These are phyloP conservation scores for Calophaca sinica DNA, from an alignment of 306 rosid genomes.

Conservation along the genomic window DNA sequence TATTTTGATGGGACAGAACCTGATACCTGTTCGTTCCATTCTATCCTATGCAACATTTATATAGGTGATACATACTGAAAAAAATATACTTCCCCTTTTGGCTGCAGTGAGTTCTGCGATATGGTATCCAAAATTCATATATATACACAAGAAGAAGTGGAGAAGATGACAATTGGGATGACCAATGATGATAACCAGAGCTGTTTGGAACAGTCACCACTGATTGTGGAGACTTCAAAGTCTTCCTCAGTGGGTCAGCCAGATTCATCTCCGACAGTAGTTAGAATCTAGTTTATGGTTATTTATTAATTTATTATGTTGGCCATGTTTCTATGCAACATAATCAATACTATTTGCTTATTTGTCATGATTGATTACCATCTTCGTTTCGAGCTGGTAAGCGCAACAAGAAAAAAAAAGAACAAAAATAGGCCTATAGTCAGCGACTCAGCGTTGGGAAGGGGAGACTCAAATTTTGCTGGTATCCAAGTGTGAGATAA, in stretches of 20 bases:
- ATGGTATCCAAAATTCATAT: slow-evolving; percentile 88
- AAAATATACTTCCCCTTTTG: slow-evolving; percentile 14
- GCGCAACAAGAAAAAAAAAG: too few relatives aligned
- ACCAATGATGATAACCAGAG: slow-evolving; percentile 82
- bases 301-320: slow-evolving; percentile 1
- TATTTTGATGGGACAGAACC: slow-evolving; percentile 10
- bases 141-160: slow-evolving; percentile 89
- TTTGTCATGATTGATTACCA: too few relatives aligned
- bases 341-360: too few relatives aligned
- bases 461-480: too few relatives aligned
- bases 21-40: neutral
- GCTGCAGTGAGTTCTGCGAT: slow-evolving; percentile 83
- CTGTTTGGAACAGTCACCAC: slow-evolving; percentile 86
- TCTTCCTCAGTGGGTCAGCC: slow-evolving; percentile 95
- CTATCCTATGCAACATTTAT: slow-evolving; percentile 6
- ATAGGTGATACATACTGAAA: slow-evolving; percentile 13
- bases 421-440: too few relatives aligned
- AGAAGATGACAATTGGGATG: slow-evolving; percentile 88
- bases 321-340: slow-evolving; percentile 9
- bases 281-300: slow-evolving; percentile 52
- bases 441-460: too few relatives aligned
- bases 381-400: too few relatives aligned
- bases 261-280: slow-evolving; percentile 78
- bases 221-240: slow-evolving; percentile 74
- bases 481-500: too few relatives aligned